Evolutionary conservation across 106 monocot genomes (phyloP).

Genomic region (Agapanthus africanus): DNA sequence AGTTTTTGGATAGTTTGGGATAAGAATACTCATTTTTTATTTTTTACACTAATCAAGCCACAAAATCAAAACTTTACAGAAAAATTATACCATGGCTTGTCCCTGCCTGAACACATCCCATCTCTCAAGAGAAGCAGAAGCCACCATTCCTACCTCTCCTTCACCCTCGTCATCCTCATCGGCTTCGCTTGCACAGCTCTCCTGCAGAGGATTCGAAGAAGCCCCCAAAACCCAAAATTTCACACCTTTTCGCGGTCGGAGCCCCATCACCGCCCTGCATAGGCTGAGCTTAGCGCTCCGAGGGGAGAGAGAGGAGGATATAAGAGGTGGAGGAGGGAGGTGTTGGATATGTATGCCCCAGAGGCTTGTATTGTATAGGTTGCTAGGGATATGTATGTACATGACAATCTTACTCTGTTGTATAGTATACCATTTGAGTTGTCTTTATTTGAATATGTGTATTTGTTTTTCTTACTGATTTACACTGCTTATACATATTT

Average conservation of each 20-base stretch:
- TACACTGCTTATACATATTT: no score
- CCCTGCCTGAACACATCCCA: conserved; percentile 93
- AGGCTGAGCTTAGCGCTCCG: background rate
- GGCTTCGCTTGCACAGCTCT: conserved; percentile 9
- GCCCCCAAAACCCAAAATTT: conserved; percentile 4
- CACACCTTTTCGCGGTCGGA: background rate
- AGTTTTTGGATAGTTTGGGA: no score
- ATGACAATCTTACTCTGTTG: no score
- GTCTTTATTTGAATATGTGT: no score
- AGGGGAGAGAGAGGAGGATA: background rate
- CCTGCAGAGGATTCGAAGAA: conserved; percentile 14
- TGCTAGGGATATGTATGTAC: no score
- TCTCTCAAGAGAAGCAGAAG: conserved; percentile 41
- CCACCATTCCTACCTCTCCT: conserved; percentile 17
- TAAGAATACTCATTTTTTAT: no score
- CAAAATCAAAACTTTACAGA: background rate
- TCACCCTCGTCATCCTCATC: conserved; percentile 18
- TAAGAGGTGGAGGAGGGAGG: background rate
- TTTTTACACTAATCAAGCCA: background rate
- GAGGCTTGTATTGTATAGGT: no score
- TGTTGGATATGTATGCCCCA: no score
- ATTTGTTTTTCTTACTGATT: no score
- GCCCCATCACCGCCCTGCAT: conserved; percentile 3
- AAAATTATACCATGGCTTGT: conserved; percentile 76
- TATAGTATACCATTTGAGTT: no score